Base-by-base conservation (phyloP, 2,329 filamentous ascomycete genomes). In the Colletotrichum sp. region DNA sequence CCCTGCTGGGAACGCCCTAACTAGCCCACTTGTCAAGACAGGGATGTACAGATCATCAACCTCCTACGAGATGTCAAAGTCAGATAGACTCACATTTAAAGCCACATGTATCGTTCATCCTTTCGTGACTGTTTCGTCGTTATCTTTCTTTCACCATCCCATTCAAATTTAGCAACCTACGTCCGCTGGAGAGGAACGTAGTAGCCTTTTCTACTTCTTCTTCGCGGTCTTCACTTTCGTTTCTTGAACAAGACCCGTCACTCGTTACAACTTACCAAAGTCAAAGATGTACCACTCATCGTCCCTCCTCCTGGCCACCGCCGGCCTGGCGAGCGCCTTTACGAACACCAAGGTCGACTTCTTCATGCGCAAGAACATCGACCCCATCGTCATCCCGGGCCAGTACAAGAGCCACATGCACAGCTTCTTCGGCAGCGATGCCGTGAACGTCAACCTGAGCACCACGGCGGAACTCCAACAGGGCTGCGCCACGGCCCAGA, bases 401-500 rank as follows among this genome's bases (percentile, higher is more conserved):
- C 59, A 80, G 71, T 81, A 84, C 64, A 80, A 79, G 76, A 82
- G 82, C 25, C 83, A 84, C 70, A 69, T 84, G 76, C 82, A 84
- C 77, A 82, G 81, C 15, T 84, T 83, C 77, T 85, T 84, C 69
- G 83, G 83, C 36, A 83, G 82, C 63, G 83, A 84, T 62, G 79
- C 78, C 19, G 77, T 82, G 32, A 84, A 80, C 4, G 79, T 80
- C 75, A 78, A 82, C 69, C 81, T 81, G n/a, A 81, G 77, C 25
- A 80, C 81, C 8, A 11, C 71, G 72, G 75, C 82, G 87, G 22
- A 83, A 27, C 65, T 62, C 57, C 85, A 86, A 63, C 76, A 79
- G 11, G 86, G 86, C 6, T 88, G 86, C 79, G 83, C 86, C 6
- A 85, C 83, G 11, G 85, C 82, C 3, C 80, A 87, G 70, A 88